Percentiles rank a stretch among this genome's conserved stretches.
phyloP scores from a whole-genome alignment of 495 filamentous ascomycete species.

The Lasiosphaeris hirsuta region DNA sequence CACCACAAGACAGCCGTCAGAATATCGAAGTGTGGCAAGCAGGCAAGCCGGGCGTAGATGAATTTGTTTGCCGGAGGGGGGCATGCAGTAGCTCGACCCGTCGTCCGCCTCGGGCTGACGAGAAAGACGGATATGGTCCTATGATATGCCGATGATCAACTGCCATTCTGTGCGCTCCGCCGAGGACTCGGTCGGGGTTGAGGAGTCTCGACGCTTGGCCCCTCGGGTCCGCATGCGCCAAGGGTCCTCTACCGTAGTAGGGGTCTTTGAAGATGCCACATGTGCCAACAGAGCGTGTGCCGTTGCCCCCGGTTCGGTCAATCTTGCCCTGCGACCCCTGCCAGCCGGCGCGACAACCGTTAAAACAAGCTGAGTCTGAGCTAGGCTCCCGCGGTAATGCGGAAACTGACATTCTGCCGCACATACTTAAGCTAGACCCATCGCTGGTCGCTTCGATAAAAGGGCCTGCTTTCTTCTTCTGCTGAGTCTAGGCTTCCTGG shows the following conservation, averaged over 20 bases:
- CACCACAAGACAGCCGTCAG: slow-evolving; percentile 7
- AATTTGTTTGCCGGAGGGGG: not conserved
- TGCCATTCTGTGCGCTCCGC: not conserved
- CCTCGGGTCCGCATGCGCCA: slow-evolving; percentile 5
- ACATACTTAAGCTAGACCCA: slow-evolving; percentile 1
- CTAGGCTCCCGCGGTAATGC: not conserved
- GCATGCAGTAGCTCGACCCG: no score
- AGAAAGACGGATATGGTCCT: no score
- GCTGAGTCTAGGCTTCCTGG: no score
- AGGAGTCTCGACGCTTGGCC: not conserved
- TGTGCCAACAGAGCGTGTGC: slow-evolving; percentile 2
- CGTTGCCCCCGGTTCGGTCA: slow-evolving; percentile 9
- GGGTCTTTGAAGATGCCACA: not conserved
- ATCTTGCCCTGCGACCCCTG: slow-evolving; percentile 6
- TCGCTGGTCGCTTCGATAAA: not conserved
- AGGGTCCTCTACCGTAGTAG: not conserved
- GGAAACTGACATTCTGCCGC: not conserved
- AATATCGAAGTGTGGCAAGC: not conserved
- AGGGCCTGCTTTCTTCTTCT: no score
- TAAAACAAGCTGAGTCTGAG: not conserved
- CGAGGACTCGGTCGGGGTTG: not conserved
- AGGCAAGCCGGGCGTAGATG: not conserved
- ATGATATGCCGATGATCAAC: no score
- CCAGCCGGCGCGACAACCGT: slow-evolving; percentile 3
- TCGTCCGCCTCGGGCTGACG: not conserved